Percentiles rank a stretch among this genome's conserved stretches.
Conservation (phyloP, 345 rosid species). For the Camelina laxa region DNA sequence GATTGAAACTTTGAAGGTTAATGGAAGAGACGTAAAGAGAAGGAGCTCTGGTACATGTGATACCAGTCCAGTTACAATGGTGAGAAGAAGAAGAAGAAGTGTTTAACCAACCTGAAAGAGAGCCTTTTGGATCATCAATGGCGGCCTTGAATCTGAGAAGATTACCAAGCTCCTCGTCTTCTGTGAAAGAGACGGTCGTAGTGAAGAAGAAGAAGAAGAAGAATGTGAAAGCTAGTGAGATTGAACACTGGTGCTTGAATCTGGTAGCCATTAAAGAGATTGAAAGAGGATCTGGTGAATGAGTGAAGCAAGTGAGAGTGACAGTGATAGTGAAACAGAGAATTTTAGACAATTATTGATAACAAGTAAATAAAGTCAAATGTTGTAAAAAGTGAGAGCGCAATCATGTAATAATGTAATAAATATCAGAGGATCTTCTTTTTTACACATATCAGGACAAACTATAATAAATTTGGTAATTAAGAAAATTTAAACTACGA, state of each 20-base stretch:
- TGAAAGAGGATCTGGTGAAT: slow-evolving; percentile 35
- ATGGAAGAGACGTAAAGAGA: slow-evolving; percentile 66
- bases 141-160: slow-evolving; percentile 82
- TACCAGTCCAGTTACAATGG: slow-evolving; percentile 90
- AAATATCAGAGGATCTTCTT: too few species aligned
- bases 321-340: slow-evolving; percentile 14
- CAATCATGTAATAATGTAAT: slow-evolving; percentile 17
- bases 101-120: slow-evolving; percentile 77
- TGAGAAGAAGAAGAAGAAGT: slow-evolving; percentile 58
- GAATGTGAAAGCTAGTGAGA: slow-evolving; percentile 53
- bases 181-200: slow-evolving; percentile 50
- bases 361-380: slow-evolving; percentile 6
- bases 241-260: slow-evolving; percentile 44
- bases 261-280: slow-evolving; percentile 61
- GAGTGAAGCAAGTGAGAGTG: slow-evolving; percentile 18
- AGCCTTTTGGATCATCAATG: slow-evolving; percentile 67
- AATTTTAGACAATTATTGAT: slow-evolving; percentile 20
- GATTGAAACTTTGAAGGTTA: slow-evolving; percentile 79
- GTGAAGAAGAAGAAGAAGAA: slow-evolving; percentile 46
- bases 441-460: too few species aligned
- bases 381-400: slow-evolving; percentile 1
- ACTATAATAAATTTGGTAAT: too few species aligned
- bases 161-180: slow-evolving; percentile 57
- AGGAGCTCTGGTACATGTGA: slow-evolving; percentile 62
- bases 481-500: too few species aligned